Conservation (phyloP, 1,284 basidiomycete species). For the Pascua guehoae region DNA sequence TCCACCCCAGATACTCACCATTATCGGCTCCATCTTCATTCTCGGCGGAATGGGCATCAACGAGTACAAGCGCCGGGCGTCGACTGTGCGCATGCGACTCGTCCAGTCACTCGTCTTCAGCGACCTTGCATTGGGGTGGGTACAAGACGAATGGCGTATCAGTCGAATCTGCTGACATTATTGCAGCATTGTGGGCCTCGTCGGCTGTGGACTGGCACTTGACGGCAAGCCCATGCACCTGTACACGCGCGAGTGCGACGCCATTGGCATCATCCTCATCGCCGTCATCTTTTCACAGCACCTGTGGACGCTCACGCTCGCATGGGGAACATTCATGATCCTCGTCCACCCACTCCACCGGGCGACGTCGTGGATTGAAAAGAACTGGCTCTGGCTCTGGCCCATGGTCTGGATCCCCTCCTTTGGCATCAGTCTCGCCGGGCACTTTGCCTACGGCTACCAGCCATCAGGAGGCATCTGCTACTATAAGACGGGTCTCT, state of each 20-base stretch:
- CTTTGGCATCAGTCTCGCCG: conserved; percentile 32
- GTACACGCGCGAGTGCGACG: conserved; percentile 38
- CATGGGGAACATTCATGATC: conserved; percentile 48
- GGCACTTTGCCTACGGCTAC: conserved; percentile 40
- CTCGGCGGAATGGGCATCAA: conserved; percentile 32
- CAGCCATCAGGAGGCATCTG: conserved; percentile 43
- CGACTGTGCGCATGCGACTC: conserved; percentile 44
- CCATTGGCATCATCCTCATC: conserved; percentile 40
- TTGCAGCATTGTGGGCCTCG: conserved; percentile 30
- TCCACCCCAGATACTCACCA: conserved; percentile 27
- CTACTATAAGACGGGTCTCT: conserved; percentile 44
- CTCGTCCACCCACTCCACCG: conserved; percentile 45
- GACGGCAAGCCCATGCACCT: conserved; percentile 20
- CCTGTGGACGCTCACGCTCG: conserved; percentile 47
- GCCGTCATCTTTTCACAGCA: conserved; percentile 43
- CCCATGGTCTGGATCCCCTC: conserved; percentile 38
- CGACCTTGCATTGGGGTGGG: conserved; percentile 44
- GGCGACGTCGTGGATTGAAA: conserved; percentile 43
- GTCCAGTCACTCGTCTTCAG: conserved; percentile 46
- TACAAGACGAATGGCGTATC: not conserved
- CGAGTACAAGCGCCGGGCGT: conserved; percentile 36
- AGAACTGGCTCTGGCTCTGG: conserved; percentile 42
- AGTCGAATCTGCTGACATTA: not conserved
- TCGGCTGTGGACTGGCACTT: conserved; percentile 29
- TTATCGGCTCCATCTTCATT: conserved; percentile 37